Evolutionary conservation across 75 land plant species (phyloP), one percentile per base, ranked within the genome.

Genomic region (Picea glauca): DNA sequence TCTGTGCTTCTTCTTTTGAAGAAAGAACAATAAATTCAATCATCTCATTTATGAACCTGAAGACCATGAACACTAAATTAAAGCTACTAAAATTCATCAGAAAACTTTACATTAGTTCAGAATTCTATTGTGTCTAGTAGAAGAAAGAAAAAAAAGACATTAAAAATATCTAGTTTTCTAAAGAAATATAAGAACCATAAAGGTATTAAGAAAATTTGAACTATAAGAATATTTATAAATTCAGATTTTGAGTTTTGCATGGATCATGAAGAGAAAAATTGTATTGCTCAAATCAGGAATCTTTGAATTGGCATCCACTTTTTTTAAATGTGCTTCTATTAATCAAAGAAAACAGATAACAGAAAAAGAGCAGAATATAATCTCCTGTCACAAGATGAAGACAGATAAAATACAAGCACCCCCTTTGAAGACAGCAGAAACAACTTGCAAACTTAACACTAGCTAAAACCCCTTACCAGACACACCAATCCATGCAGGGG

Each of bases 41-140:
- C 59, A 90, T 62, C 80, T 93, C 91, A 80, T 96, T 96, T 75
- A 93, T 91, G 58, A 87, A 90, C 82, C 97, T 94, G 84, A 20
- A 73, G 62, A 40, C 20, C 46, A 43, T 40, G 74, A 21, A 43
- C n/a, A 70, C n/a, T 20, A 9, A 40, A 70, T 43, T 40, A 70
- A 43, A 38, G 21, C 21, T 40, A 12, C 43, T 43, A 40, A 67
- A 32, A 38, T 38, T 67, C 14, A 64, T 30, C 14, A 31, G 14
- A 66, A 66, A 66, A 32, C 18, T 15, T 0, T 66, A 66, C 18
- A 15, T 35, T 66, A 1, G 1, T 66, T 66, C 26, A 43, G 73
- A 43, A 70, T 40, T 38, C 26, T 1, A 43, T n/a, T 40, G 2
- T 70, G 56, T 11, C 50, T 2, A 20, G 54, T 70, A 20, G 23